Evolutionary conservation across 2,329 filamentous ascomycete genomes (phyloP).

Genomic region (Helotiales sp.): DNA sequence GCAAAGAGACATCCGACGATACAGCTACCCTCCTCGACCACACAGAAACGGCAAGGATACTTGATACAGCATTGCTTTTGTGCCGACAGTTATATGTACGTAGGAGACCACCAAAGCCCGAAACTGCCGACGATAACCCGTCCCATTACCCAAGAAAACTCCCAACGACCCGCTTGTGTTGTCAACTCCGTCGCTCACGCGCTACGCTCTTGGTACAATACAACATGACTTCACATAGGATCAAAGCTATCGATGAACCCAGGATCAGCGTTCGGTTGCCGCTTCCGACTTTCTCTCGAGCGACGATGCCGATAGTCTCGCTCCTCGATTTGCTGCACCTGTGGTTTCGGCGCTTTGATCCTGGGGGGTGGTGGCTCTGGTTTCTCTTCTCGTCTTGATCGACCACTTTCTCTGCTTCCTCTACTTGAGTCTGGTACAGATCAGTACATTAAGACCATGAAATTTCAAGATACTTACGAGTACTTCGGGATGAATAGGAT

Average conservation of each 20-base stretch:
- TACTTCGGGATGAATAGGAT: background rate
- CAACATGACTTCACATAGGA: background rate
- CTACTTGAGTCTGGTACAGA: background rate
- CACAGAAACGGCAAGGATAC: background rate
- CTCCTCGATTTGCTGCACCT: background rate
- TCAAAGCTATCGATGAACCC: slow-evolving; percentile 4
- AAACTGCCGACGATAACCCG: no score
- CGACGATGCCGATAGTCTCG: slow-evolving; percentile 7
- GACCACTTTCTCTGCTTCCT: slow-evolving; percentile 4
- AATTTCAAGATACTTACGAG: background rate
- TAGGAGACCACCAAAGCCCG: background rate
- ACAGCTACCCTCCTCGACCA: background rate
- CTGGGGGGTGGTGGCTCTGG: background rate
- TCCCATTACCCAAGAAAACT: slow-evolving; percentile 7
- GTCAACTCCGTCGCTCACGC: slow-evolving; percentile 5
- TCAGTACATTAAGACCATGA: background rate
- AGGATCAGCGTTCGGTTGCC: background rate
- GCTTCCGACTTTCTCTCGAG: background rate
- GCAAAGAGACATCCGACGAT: no score
- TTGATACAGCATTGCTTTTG: background rate
- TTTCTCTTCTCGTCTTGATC: background rate
- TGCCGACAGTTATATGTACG: background rate
- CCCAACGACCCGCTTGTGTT: background rate
- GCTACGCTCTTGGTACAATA: background rate
- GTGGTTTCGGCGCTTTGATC: background rate